These are phyloP conservation scores for Podila clonocystis DNA, from an alignment of 192 early-diverging fungal species.

Conservation along the genomic window DNA sequence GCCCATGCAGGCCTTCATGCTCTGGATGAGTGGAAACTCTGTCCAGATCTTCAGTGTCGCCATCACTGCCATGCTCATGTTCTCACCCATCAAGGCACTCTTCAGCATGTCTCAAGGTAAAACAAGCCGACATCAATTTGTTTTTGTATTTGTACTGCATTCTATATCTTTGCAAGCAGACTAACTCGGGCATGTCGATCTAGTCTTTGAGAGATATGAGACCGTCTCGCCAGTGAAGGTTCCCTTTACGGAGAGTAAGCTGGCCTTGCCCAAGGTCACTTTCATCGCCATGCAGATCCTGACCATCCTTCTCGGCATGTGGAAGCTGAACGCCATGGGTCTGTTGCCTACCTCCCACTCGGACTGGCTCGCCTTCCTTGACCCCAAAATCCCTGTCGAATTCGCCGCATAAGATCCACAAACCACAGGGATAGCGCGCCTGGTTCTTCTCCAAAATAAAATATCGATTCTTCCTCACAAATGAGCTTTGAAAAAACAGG, in stretches of 20 bases:
- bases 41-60: conserved; percentile 97
- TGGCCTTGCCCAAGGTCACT: conserved; percentile 82
- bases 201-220: conserved; percentile 84
- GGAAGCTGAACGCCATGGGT: conserved; percentile 94
- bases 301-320: conserved; percentile 87
- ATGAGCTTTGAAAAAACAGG: too few relatives aligned
- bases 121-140: background rate
- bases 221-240: conserved; percentile 59
- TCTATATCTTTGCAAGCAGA: background rate
- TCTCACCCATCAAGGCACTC: conserved; percentile 82
- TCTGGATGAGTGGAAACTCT: conserved; percentile 97
- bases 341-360: conserved; percentile 91
- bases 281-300: conserved; percentile 86
- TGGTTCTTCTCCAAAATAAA: too few relatives aligned
- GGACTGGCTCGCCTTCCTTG: conserved; percentile 97
- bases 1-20: conserved; percentile 99
- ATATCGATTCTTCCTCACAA: too few relatives aligned
- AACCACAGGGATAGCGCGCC: too few relatives aligned
- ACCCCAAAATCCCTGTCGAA: conserved; percentile 64
- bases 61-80: conserved; percentile 96
- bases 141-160: background rate
- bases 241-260: conserved; percentile 55
- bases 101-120: conserved; percentile 74
- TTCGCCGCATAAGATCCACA: conserved; percentile 21
- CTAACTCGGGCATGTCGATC: background rate